Base-by-base conservation (phyloP, 139 green algal genomes). In the Coelastrella sp. region DNA sequence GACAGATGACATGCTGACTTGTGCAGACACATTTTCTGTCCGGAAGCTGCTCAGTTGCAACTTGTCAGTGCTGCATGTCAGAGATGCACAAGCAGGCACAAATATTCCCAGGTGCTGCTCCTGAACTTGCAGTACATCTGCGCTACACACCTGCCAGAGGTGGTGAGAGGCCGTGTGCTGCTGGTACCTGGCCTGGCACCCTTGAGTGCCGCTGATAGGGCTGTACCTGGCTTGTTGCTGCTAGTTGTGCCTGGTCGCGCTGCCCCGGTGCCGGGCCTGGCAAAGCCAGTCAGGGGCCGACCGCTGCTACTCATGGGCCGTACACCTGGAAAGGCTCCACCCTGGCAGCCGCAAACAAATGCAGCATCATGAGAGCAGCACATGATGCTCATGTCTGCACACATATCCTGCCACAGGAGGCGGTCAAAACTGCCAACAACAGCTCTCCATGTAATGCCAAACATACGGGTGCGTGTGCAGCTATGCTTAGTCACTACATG, bases 241-340 rank as follows among this genome's bases (percentile, higher is more conserved):
- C 92, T 89, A 20, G 84, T 87, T 58, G 82, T 92, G 19, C 89
- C 91, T 80, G 89, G 89, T 7, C 91, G 90, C 7, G 27, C 65
- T 88, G 63, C 76, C 74, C 89, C 60, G 14, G 94, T 96, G 58
- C 92, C 93, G 56, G 96, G 96, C 12, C 96, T 91, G 12, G 90
- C 92, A 92, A 98, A 98, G 22, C 96, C 96, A 10, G 95, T 97
- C 15, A 96, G 75, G 0, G 95, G 96, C 14, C 95, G 89, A 12
- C 96, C 95, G 27, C 65, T 88, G 61, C 72, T 56, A 6, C 93
- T 97, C 92, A 96, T 93, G 22, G 95, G 95, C 22, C 95, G 94
- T 57, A 96, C 89, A 0, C 92, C 93, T 82, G 90, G 95, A 12
- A 89, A 90, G 4, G 83, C 7, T 4, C 91, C 87, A 19, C 83